A percentile compares a stretch with the other conserved stretches of the same genome.
phyloP scores from a whole-genome alignment of 495 filamentous ascomycete species.

The Tuber indicum region DNA sequence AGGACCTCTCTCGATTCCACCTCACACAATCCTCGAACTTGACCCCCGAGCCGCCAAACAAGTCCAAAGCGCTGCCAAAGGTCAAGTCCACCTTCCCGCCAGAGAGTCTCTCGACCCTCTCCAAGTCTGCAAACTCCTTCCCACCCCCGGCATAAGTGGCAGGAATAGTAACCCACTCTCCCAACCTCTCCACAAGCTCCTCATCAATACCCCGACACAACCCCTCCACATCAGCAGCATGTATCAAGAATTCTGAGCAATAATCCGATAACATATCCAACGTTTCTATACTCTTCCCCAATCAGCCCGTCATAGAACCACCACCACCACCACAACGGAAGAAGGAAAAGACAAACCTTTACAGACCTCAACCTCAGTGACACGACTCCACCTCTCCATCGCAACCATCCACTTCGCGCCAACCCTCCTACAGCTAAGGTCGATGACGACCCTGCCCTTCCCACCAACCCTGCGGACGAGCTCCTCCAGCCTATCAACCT shows the following conservation, averaged over 20 bases:
- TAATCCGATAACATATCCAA: constrained; percentile 75
- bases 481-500: constrained; percentile 62
- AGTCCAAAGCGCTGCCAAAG: constrained; percentile 91
- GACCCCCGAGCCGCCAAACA: constrained; percentile 83
- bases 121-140: constrained; percentile 46
- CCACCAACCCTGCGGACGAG: constrained; percentile 64
- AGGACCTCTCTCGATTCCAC: constrained; percentile 59
- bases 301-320: constrained; percentile 4
- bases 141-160: constrained; percentile 95
- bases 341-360: constrained; percentile 47
- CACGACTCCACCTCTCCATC: constrained; percentile 97
- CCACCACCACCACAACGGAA: not conserved
- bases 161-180: constrained; percentile 79
- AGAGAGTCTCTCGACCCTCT: constrained; percentile 56
- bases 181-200: constrained; percentile 66
- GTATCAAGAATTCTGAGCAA: constrained; percentile 93
- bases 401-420: constrained; percentile 80
- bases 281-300: constrained; percentile 51
- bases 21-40: constrained; percentile 78
- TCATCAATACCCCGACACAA: constrained; percentile 86
- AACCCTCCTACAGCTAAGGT: constrained; percentile 77
- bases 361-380: constrained; percentile 90
- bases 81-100: constrained; percentile 81
- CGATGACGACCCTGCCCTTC: constrained; percentile 78
- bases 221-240: constrained; percentile 97